Base-by-base conservation (phyloP, 2,329 filamentous ascomycete species). In the Talaromyces sp. region DNA sequence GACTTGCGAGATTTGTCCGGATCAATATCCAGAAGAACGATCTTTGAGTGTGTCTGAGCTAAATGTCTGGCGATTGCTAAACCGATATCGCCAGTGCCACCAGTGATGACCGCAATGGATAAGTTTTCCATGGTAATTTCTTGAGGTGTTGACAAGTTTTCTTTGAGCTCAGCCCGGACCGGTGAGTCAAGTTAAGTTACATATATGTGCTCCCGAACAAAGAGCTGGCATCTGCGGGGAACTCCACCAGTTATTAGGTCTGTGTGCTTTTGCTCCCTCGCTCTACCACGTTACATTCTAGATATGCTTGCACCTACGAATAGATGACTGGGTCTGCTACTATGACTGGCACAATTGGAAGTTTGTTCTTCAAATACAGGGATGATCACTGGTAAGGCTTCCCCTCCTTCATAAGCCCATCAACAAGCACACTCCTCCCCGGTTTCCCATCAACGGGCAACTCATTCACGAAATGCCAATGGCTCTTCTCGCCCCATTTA, bases 11-110 rank as follows among this genome's bases (percentile, higher is more conserved):
- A 67, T 54, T 70, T 69, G 1, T 41, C 43, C 31, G 62, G 61
- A 62, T 71, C 64, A 25, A 70, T 65, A 52, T 73, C 72, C 10
- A 73, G 59, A 11, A 73, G 62, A 15, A 71, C 66, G 6, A 73
- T 63, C 22, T 64, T 66, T 19, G 68, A 68, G 35, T 71, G 70
- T 39, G 68, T 70, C 54, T 66, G 66, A 13, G 68, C 68, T 17
- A 73, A 68, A 45, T 68, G 68, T 15, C 61, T 57, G 27, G 71
- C 68, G 58, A 73, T 73, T n/a, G 70, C 71, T 8, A 66, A 67
- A n/a, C 72, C 71, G 49, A 73, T 73, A 19, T 69, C 72, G 39
- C 72, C 68, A 8, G 66, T 68, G 47, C 70, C 72, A n/a, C 72
- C 71, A 3, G 71, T 74, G 39, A 74, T 68, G 25, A 73, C 65